Evolutionary conservation across 2,329 filamentous ascomycete species (phyloP).

Genomic region (Cordyceps cicadae): DNA sequence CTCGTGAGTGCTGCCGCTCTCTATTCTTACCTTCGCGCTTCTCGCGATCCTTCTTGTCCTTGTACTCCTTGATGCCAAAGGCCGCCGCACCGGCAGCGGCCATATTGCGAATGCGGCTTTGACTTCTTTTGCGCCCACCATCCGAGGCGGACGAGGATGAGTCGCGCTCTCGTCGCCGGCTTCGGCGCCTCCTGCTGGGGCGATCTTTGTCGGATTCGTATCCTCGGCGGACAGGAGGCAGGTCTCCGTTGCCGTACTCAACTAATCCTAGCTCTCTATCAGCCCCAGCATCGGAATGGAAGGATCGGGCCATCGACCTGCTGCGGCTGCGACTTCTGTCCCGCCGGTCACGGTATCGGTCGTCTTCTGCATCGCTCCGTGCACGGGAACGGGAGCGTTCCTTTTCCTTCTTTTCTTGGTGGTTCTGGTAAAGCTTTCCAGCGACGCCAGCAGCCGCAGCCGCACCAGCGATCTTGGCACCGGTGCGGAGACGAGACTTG

Average conservation of each 20-base stretch:
- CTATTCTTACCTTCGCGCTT: constrained; percentile 31
- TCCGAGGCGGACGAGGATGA: constrained; percentile 23
- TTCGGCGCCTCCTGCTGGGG: constrained; percentile 20
- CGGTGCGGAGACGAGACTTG: constrained; percentile 41
- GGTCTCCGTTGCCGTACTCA: constrained; percentile 55
- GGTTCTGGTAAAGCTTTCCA: constrained; percentile 52
- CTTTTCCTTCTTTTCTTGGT: constrained; percentile 56
- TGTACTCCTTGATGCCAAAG: constrained; percentile 54
- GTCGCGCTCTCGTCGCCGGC: constrained; percentile 30
- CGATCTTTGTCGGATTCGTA: constrained; percentile 12
- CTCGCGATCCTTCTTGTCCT: constrained; percentile 39
- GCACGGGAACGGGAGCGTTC: constrained; percentile 27
- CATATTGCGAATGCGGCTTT: constrained; percentile 45
- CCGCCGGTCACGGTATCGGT: constrained; percentile 28
- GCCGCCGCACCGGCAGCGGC: constrained; percentile 53
- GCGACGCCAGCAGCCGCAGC: constrained; percentile 53
- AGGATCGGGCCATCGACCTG: constrained; percentile 44
- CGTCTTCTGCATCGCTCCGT: constrained; percentile 23
- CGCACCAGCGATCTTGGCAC: constrained; percentile 53
- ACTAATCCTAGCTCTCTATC: constrained; percentile 61
- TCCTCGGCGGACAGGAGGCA: constrained; percentile 39
- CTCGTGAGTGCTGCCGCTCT: constrained; percentile 15
- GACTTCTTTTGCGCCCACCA: constrained; percentile 40
- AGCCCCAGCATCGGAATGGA: constrained; percentile 45
- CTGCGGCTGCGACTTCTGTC: constrained; percentile 33